Base-by-base conservation (phyloP, 2,329 filamentous ascomycete species). In the Penicillium aurantiogriseum region DNA sequence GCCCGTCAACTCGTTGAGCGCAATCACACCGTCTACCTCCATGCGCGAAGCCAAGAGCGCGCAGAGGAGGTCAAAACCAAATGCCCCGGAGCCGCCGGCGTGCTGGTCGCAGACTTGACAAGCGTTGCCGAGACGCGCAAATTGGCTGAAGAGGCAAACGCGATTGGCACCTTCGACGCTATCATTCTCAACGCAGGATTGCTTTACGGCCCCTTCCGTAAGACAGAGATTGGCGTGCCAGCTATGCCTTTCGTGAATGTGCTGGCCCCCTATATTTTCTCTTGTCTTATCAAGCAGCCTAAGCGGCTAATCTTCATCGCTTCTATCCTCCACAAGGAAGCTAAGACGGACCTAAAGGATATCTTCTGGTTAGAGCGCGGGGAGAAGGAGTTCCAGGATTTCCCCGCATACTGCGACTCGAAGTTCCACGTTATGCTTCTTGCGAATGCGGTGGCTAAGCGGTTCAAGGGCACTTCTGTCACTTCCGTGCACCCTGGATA, bases 161-260 rank as follows among this genome's bases (percentile, higher is more conserved):
- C 72, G 23, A 69, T 79, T 5, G 82, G 81, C 0, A 70, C 75
- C 0, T 85, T 81, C 64, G 83, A 86, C 65, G 76, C 76, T 33
- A 71, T 86, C 19, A 74, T 86, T 31, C 83, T 85, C 70, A 86
- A 85, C 59, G 83, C 83, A 0, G 83, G 82, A 3, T 62, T 83
- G 25, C 77, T 77, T 52, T 70, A 69, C 31, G 77, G 77, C 17
- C 71, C 65, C 39, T 75, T 68, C 62, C 71, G 66, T 59, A 78
- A 76, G 57, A 69, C 62, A 1, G 68, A 67, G 11, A 74, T 79
- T 36, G 78, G 77, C 29, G 69, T 82, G 17, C 77, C 80, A 0
- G 71, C 74, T 10, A 69, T 83, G 13, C 79, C 82, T 42, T 77
- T 80, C 3, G 80, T 85, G 54, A 85, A 86, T 65, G 80, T 77